Base-by-base conservation (phyloP, 2,329 filamentous ascomycete genomes). In the Apiospora malaysiana region DNA sequence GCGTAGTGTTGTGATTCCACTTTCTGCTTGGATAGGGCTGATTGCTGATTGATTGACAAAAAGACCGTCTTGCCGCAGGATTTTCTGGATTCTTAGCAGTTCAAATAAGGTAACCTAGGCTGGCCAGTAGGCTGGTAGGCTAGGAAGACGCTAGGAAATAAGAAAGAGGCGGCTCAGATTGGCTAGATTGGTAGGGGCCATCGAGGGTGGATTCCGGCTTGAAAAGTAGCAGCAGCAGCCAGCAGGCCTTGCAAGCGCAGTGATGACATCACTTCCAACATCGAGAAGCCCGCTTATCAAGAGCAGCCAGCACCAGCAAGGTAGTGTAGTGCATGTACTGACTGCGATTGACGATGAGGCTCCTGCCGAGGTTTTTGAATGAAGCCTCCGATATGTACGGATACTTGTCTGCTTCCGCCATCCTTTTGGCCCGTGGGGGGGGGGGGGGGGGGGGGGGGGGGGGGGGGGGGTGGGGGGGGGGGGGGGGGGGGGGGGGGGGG, bases 71-170 rank as follows among this genome's bases (percentile, higher is more conserved):
- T 42, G 40, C 42, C 42, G 42, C 42, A 45, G 42, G 42, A 45
- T 37, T 37, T 45, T 45, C 42, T 59, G 32, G n/a, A n/a, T n/a
- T n/a, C n/a, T n/a, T 21, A 37, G 27, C 51, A 37, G 51, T 59
- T 21, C 51, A 59, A 59, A 37, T 59, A 59, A 59, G 51, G 51
- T 59, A n/a, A n/a, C n/a, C n/a, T n/a, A 32, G 51, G 51, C 27
- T 59, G 51, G 51, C 32, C 10, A 37, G 18, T 21, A 37, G 18
- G 51, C 27, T 59, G 32, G 51, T 2, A 37, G 18, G 16, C 14
- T 32, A 59, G 51, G 32, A 32, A 18, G 27, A 16, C 27, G 27
- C 27, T 59, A 59, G 27, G 51, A 37, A 59, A 21, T 32, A 59
- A 59, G 25, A 16, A 51, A 32, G 6, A 56, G 49, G 51, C 16